Conservation (phyloP, 73 alveolate genomes). For the Blepharisma stoltei region DNA sequence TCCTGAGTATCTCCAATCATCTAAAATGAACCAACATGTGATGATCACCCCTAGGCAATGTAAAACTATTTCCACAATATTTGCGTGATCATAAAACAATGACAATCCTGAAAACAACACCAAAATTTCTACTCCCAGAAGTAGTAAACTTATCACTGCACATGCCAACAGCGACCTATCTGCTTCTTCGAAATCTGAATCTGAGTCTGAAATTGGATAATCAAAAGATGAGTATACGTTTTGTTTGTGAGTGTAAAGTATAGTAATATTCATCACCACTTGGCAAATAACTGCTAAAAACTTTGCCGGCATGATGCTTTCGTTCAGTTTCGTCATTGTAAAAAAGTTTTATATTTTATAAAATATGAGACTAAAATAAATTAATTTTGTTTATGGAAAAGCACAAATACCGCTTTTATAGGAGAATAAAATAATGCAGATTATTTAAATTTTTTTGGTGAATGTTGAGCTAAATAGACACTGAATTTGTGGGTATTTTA, state of each 20-base stretch:
- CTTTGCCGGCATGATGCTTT: constrained; percentile 17
- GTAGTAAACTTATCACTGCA: neutral
- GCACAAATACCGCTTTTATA: no score
- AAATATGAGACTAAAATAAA: no score
- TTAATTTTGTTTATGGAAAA: no score
- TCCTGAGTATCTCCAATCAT: constrained; percentile 21
- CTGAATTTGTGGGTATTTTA: no score
- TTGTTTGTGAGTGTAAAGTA: constrained; percentile 11
- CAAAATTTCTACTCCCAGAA: neutral
- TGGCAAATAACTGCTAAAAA: neutral
- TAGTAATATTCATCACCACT: constrained; percentile 12
- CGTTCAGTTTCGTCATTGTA: neutral
- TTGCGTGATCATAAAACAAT: constrained; percentile 19
- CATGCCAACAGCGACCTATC: neutral
- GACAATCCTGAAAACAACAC: constrained; percentile 17
- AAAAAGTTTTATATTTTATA: no score
- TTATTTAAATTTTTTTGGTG: no score
- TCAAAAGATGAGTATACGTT: neutral
- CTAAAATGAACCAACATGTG: constrained; percentile 33
- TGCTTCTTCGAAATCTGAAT: neutral
- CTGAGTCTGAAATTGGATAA: neutral
- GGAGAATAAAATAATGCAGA: no score
- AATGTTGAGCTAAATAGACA: no score
- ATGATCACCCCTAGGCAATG: constrained; percentile 17
- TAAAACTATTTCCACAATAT: constrained; percentile 19